These are phyloP conservation scores for Dacryopinax primogenitus DNA, from an alignment of 768 basidiomycete species.

Conservation along the genomic window DNA sequence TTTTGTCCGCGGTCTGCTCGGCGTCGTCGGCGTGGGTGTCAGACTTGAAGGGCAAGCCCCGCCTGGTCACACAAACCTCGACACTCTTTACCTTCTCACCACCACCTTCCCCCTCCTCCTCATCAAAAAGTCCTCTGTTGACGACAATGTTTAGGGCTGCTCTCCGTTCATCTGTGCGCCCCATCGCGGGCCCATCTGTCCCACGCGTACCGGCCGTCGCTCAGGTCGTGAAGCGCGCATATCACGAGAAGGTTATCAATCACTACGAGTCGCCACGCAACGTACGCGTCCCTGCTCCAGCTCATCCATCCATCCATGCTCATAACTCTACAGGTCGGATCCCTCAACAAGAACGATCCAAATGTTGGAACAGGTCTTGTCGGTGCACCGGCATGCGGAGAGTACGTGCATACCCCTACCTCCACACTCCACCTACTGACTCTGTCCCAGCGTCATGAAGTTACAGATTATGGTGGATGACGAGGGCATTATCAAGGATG, in stretches of 20 bases:
- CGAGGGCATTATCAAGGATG: conserved; percentile 87
- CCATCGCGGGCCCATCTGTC: conserved; percentile 9
- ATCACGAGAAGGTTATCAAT: conserved; percentile 93
- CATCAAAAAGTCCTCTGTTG: not conserved
- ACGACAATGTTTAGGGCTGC: not conserved
- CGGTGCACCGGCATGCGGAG: conserved; percentile 80
- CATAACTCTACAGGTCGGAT: conserved; percentile 60
- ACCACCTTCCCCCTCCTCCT: not conserved
- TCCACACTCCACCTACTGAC: not conserved
- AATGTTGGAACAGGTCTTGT: conserved; percentile 97
- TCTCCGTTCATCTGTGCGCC: not conserved
- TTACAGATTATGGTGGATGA: conserved; percentile 96
- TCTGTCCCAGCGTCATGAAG: conserved; percentile 77
- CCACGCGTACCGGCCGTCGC: conserved; percentile 5
- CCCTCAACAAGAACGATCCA: conserved; percentile 77
- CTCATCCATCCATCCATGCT: conserved; percentile 40
- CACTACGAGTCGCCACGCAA: conserved; percentile 98
- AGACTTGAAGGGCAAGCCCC: too few relatives aligned
- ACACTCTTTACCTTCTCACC: not conserved
- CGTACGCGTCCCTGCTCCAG: conserved; percentile 38
- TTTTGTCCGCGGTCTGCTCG: too few relatives aligned
- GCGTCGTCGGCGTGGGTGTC: too few relatives aligned
- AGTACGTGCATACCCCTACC: conserved; percentile 18
- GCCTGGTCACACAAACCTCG: not conserved
- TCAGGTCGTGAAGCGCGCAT: conserved; percentile 40